Conservation (phyloP, 768 basidiomycete genomes). For the Rhizopogon vesiculosus region DNA sequence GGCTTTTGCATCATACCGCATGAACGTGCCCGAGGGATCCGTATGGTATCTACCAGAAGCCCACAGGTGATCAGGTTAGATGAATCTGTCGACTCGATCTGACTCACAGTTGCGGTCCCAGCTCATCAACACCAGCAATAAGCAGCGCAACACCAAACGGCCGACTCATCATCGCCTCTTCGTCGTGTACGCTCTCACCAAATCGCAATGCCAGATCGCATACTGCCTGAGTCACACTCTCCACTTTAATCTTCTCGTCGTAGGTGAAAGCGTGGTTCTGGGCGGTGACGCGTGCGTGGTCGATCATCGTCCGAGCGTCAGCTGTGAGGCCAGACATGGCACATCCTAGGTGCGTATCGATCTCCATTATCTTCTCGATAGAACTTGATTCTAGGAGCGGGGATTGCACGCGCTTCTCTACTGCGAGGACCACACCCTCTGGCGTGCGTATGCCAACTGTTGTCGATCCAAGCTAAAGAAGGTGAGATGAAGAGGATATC, state of each 20-base stretch:
- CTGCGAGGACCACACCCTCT: constrained; percentile 87
- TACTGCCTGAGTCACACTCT: constrained; percentile 96
- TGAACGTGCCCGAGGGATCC: constrained; percentile 97
- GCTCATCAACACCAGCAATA: constrained; percentile 96
- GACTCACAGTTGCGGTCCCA: constrained; percentile 90
- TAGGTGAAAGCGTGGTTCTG: constrained; percentile 97
- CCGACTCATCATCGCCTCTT: constrained; percentile 98
- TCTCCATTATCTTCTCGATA: constrained; percentile 99
- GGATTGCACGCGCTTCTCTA: constrained; percentile 98
- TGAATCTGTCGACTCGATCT: not conserved
- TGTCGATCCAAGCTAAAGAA: constrained; percentile 85
- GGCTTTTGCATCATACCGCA: constrained; percentile 96
- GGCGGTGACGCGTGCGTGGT: constrained; percentile 95
- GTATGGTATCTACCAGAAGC: constrained; percentile 75
- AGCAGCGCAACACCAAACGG: constrained; percentile 97
- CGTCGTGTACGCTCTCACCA: constrained; percentile 98
- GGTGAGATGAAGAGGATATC: constrained; percentile 1
- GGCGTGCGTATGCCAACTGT: constrained; percentile 93
- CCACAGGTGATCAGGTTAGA: constrained; percentile 1
- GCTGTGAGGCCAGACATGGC: constrained; percentile 98
- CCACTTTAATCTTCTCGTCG: constrained; percentile 95
- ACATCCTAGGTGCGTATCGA: constrained; percentile 92
- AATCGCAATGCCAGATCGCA: constrained; percentile 96
- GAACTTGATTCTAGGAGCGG: constrained; percentile 92
- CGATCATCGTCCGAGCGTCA: constrained; percentile 98